Percentiles rank a stretch among this genome's conserved stretches.
Evolutionary conservation across 2,329 filamentous ascomycete species (phyloP).

Genomic region (Monilinia fructigena): DNA sequence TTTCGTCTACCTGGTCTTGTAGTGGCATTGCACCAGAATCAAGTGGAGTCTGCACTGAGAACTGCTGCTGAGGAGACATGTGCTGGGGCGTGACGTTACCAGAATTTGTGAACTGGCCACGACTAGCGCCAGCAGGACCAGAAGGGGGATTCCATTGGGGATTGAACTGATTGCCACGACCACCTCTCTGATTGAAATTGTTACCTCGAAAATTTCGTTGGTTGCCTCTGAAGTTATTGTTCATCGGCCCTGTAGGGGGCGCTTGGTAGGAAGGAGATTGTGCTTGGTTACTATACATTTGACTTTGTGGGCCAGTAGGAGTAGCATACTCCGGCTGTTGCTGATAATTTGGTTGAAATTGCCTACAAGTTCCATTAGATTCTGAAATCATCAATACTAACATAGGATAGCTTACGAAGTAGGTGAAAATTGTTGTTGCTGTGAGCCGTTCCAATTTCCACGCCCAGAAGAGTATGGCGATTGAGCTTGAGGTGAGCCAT

Average conservation of each 20-base stretch:
- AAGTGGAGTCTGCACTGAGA: slow-evolving; percentile 31
- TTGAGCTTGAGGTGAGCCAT: slow-evolving; percentile 59
- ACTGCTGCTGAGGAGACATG: slow-evolving; percentile 37
- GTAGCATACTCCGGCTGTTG: slow-evolving; percentile 54
- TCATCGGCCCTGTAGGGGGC: slow-evolving; percentile 54
- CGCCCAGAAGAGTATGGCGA: slow-evolving; percentile 58
- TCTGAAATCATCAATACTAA: slow-evolving; percentile 23
- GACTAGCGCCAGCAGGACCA: slow-evolving; percentile 51
- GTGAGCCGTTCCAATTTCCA: slow-evolving; percentile 51
- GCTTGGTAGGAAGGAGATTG: slow-evolving; percentile 53
- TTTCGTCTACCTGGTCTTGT: slow-evolving; percentile 45
- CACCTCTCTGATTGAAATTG: slow-evolving; percentile 50
- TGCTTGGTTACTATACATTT: slow-evolving; percentile 51
- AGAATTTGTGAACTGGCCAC: slow-evolving; percentile 45
- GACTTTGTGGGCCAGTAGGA: slow-evolving; percentile 52
- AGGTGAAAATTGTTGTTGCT: slow-evolving; percentile 43
- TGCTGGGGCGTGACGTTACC: slow-evolving; percentile 40
- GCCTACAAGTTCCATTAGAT: slow-evolving; percentile 50
- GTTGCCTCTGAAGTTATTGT: slow-evolving; percentile 48
- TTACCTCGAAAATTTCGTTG: slow-evolving; percentile 61
- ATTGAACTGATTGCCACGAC: slow-evolving; percentile 55
- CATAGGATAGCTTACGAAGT: slow-evolving; percentile 47
- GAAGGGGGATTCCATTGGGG: slow-evolving; percentile 65
- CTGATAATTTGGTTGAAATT: slow-evolving; percentile 60
- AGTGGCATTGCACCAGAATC: slow-evolving; percentile 37